phyloP scores from a whole-genome alignment of 768 basidiomycete species.

The Lentinula sp. region DNA sequence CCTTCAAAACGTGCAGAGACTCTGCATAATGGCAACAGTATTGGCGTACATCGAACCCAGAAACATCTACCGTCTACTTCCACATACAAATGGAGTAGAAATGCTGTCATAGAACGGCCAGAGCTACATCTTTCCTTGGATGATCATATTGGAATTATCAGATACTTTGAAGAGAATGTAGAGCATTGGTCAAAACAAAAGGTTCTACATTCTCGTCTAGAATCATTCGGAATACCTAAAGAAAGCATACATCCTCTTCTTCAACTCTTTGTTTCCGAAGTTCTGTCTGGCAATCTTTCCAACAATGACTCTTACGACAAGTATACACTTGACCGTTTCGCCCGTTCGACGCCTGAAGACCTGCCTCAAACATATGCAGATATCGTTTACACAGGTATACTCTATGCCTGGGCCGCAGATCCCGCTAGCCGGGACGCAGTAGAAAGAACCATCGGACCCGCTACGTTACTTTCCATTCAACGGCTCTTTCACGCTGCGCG shows the following conservation, averaged over 20 bases:
- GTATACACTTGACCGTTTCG: constrained; percentile 40
- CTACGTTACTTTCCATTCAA: constrained; percentile 32
- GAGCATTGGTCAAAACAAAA: constrained; percentile 28
- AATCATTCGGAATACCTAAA: constrained; percentile 41
- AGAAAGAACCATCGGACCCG: constrained; percentile 17
- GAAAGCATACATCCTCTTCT: constrained; percentile 36
- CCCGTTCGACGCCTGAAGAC: constrained; percentile 23
- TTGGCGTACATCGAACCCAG: background rate
- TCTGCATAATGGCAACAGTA: background rate
- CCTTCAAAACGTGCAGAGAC: background rate
- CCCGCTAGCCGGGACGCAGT: constrained; percentile 21
- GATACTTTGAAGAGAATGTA: constrained; percentile 31
- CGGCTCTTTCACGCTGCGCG: constrained; percentile 32
- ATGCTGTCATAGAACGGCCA: background rate
- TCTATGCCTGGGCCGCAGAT: constrained; percentile 51
- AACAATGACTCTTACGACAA: constrained; percentile 20
- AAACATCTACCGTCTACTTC: background rate
- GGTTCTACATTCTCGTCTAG: constrained; percentile 33
- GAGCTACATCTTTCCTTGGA: background rate
- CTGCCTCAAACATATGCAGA: constrained; percentile 29
- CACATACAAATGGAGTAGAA: background rate
- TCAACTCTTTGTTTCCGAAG: constrained; percentile 29
- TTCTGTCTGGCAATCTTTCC: constrained; percentile 28
- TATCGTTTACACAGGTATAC: constrained; percentile 42
- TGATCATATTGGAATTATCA: constrained; percentile 17